Evolutionary conservation across 352 stramenopile genomes (phyloP), one percentile per base, ranked within the genome.

Genomic region (Pythium insidiosum): DNA sequence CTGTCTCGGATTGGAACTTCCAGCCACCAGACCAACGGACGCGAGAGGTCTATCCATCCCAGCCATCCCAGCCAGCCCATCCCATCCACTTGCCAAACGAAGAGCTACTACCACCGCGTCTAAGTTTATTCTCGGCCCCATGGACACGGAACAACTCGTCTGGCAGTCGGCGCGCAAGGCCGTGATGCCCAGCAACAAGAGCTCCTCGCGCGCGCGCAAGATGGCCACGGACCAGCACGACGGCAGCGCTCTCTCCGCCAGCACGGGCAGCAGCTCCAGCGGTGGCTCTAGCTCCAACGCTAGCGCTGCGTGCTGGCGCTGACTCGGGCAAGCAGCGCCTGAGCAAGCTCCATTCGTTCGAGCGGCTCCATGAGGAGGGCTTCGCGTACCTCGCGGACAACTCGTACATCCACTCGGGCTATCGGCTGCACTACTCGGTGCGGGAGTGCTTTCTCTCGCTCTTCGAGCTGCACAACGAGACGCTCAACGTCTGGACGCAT

Each of bases 401-500:
- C 56, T 84, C 75, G 61, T 92, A 92, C 75, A 90, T 94, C 55
- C 76, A 69, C 42, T 84, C 74, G 34, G 76, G 79, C 21, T 94
- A 94, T 47, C 78, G 82, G 0, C 63, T 94, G 22, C 71, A 90
- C 65, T 94, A 94, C 74, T 84, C 73, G 25, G 59, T 70, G 18
- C 63, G 60, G 28, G 74, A 90, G 55, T 94, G 82, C 46, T 71
- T 90, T 43, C 33, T 71, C 23, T 89, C 74, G 42, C 63, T 94
- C 51, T 90, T 94, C 44, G 70, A 91, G 63, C 63, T 92, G 48
- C 82, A 94, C 65, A 94, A 94, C 49, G 82, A 94, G 55, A 94
- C 82, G 40, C 67, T 88, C 35, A 94, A 94, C 51, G 77, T 94
- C 18, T 94, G 82, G 82, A 92, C 76, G 45, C 82, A 94, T 54